Base-by-base conservation (phyloP, 2,329 filamentous ascomycete genomes). In the Hymenoscyphus occultus region DNA sequence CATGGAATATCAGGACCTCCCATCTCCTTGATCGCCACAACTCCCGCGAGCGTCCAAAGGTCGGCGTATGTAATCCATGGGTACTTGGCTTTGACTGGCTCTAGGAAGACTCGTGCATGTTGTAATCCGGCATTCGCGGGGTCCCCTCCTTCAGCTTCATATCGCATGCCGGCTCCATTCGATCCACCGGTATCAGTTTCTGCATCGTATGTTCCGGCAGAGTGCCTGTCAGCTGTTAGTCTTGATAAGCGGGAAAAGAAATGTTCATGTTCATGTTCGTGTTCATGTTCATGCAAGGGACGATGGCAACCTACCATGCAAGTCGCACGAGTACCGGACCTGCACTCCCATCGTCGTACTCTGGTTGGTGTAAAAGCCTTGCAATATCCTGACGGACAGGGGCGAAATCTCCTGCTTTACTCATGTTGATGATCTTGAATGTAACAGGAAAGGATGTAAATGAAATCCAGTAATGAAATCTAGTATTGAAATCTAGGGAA, bases 31-130 rank as follows among this genome's bases (percentile, higher is more conserved):
- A 89, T 80, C 2, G 86, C 86, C 0, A 85, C 82, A 1, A 82
- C 80, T 56, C 83, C 85, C 0, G 85, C 85, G 39, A 89, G 77
- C 4, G 86, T 88, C 86, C 86, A 89, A 5, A 89, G 79, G 71
- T 89, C 86, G 2, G 86, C 80, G 75, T 89, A 89, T 32, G 86
- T 87, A 72, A 89, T 85, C 86, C 85, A 88, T 2, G 84, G 79
- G 73, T 87, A 82, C 58, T 79, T 79, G 22, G 76, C 75, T 73
- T 88, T 89, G 67, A 89, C 75, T 5, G 86, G 84, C 71, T 89
- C 86, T 66, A 89, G 81, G 75, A 89, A 88, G 35, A 84, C 82
- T 16, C 86, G 84, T 28, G 85, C 86, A 73, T 88, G 81, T 70
- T 88, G 83, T 10, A 89, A 81, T 19, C 86, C 86, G 3, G 86